Conservation (phyloP, 257 asterid genomes). For the Jacaranda copaia region DNA sequence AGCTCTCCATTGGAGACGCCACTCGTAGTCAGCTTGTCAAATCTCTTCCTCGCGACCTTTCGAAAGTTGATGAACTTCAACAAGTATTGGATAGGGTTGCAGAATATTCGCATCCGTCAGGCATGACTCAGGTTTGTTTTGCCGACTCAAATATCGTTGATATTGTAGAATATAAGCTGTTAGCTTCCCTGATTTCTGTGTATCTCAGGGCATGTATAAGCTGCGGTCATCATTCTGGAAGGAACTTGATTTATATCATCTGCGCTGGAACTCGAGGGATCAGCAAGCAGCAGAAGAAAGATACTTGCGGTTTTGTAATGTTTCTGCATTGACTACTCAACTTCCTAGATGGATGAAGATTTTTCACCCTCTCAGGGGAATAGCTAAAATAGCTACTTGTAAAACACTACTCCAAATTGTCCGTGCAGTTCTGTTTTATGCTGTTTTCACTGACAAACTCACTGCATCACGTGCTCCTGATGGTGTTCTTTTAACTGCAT, state of each 20-base stretch:
- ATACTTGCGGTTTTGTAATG: constrained; percentile 82
- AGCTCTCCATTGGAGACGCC: constrained; percentile 86
- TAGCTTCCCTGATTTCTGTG: constrained; percentile 34
- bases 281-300: constrained; percentile 94
- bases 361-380: constrained; percentile 78
- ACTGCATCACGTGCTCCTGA: constrained; percentile 81
- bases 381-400: constrained; percentile 91
- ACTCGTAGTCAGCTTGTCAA: constrained; percentile 95
- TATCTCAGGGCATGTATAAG: constrained; percentile 86
- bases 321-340: constrained; percentile 79
- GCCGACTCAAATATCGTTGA: constrained; percentile 2
- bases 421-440: constrained; percentile 82
- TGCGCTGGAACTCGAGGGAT: constrained; percentile 94
- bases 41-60: constrained; percentile 88
- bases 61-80: constrained; percentile 79
- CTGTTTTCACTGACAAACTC: constrained; percentile 67
- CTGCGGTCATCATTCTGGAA: constrained; percentile 75
- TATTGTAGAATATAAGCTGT: constrained; percentile 19
- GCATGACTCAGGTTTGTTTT: constrained; percentile 87
- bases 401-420: constrained; percentile 74
- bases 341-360: constrained; percentile 90
- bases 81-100: constrained; percentile 82
- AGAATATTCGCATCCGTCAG: constrained; percentile 90
- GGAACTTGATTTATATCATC: constrained; percentile 95
- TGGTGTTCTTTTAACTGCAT: constrained; percentile 73